Evolutionary conservation across 495 filamentous ascomycete species (phyloP), one percentile per base, ranked within the genome.

Genomic region (Trypethelium eluteriae): DNA sequence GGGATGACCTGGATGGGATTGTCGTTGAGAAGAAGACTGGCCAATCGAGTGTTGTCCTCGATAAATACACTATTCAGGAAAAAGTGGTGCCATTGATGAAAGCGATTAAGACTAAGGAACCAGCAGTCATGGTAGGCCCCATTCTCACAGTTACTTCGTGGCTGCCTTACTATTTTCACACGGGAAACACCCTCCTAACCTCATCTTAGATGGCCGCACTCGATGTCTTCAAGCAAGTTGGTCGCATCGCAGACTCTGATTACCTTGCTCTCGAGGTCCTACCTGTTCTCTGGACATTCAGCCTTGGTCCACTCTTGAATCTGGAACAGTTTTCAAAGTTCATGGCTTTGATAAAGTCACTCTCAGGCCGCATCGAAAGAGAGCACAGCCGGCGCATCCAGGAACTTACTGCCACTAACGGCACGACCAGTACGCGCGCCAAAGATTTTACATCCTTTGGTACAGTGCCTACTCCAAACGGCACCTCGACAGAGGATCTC

Each of bases 21-120:
- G 63, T 63, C 32, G 38, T 62, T 7, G 62, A 65, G 34, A 64
- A 47, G 2, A 68, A 72, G 64, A n/a, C 64, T 73, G 65, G n/a
- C 64, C 78, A 79, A 39, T 86, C 85, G 38, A 85, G 84, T 2
- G 89, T 91, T 2, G 92, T 92, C 18, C 80, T 98, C 39, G 94
- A 98, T 77, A 98, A 98, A 74, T 96, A 92, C 70, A 97, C 94
- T 1, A 89, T 98, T 70, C 95, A 98, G 73, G 94, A 98, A 74
- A 97, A 96, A 77, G 87, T 98, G 16, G 84, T 98, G 3, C 94
- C 94, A 0, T 80, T 96, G 3, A 81, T 98, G 64, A 92, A 90
- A 72, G 91, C 80, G 1, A 98, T 98, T 75, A 98, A 98, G 74
- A 98, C 94, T 0, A 97, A 95, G 72, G 94, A 98, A 72, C 94